These are phyloP conservation scores for Tritrichomonas foetus DNA, from an alignment of 208 protist species.

Conservation along the genomic window DNA sequence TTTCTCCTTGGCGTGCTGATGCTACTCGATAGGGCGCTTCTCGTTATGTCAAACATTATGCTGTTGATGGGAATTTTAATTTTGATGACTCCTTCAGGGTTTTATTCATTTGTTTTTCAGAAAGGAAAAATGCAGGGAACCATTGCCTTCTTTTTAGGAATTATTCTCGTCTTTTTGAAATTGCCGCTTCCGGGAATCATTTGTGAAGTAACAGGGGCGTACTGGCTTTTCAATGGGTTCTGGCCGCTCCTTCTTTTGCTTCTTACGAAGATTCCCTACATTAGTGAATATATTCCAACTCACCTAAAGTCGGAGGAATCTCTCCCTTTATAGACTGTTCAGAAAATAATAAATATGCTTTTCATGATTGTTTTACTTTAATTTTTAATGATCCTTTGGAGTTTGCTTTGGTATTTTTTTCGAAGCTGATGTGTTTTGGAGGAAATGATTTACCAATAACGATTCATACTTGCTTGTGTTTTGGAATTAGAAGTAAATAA, in stretches of 20 bases:
- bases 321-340: neutral
- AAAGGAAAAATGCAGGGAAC: neutral
- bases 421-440: no score
- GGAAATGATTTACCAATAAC: no score
- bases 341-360: neutral
- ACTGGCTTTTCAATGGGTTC: slow-evolving; percentile 12
- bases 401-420: no score
- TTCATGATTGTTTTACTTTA: no score
- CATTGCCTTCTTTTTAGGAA: neutral
- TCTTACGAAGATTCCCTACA: neutral
- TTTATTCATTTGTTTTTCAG: neutral
- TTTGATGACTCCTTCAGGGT: neutral
- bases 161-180: neutral
- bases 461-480: no score
- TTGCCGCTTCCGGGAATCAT: neutral
- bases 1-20: neutral
- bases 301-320: neutral
- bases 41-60: slow-evolving; percentile 16
- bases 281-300: neutral
- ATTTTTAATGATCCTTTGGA: no score
- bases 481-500: no score
- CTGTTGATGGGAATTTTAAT: neutral
- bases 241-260: neutral
- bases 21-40: neutral
- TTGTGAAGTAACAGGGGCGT: neutral